A percentile compares a stretch with the other conserved stretches of the same genome.
phyloP scores from a whole-genome alignment of 2,329 filamentous ascomycete species.

The Oidium heveae region DNA sequence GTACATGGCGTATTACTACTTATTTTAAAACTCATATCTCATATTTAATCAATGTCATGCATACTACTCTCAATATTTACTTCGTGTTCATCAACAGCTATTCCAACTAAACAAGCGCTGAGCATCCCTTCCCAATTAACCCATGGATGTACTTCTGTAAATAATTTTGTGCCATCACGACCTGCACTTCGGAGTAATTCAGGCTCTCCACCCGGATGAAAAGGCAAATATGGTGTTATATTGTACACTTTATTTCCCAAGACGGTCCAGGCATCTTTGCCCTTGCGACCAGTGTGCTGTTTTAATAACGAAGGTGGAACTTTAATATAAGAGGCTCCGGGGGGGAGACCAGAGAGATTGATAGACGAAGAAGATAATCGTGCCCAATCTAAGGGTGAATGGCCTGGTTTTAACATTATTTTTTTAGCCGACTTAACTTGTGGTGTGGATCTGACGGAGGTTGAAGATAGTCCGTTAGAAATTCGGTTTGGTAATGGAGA shows the following conservation, averaged over 20 bases:
- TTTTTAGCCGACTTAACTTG: constrained; percentile 36
- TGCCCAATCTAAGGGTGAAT: constrained; percentile 92
- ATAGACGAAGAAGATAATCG: constrained; percentile 35
- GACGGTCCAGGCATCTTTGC: constrained; percentile 72
- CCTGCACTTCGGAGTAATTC: constrained; percentile 42
- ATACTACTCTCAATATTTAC: constrained; percentile 18
- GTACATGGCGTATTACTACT: no score
- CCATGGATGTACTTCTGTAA: constrained; percentile 44
- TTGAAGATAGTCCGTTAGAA: constrained; percentile 24
- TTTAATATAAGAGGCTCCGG: constrained; percentile 30
- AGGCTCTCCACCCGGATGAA: constrained; percentile 66
- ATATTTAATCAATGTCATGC: constrained; percentile 34
- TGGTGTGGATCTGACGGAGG: constrained; percentile 26
- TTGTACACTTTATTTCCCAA: constrained; percentile 87
- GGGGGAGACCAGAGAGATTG: constrained; percentile 39
- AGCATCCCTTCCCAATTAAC: constrained; percentile 51
- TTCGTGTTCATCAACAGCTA: constrained; percentile 31
- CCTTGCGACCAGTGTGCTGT: constrained; percentile 55
- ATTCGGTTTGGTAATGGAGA: constrained; percentile 20
- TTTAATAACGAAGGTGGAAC: constrained; percentile 67
- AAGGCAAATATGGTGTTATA: constrained; percentile 66
- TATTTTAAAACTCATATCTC: no score
- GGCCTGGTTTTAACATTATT: constrained; percentile 65
- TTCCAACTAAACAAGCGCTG: constrained; percentile 32
- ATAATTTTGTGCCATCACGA: constrained; percentile 34